phyloP scores from a whole-genome alignment of 768 basidiomycete genomes.

The Amanita muscaria region DNA sequence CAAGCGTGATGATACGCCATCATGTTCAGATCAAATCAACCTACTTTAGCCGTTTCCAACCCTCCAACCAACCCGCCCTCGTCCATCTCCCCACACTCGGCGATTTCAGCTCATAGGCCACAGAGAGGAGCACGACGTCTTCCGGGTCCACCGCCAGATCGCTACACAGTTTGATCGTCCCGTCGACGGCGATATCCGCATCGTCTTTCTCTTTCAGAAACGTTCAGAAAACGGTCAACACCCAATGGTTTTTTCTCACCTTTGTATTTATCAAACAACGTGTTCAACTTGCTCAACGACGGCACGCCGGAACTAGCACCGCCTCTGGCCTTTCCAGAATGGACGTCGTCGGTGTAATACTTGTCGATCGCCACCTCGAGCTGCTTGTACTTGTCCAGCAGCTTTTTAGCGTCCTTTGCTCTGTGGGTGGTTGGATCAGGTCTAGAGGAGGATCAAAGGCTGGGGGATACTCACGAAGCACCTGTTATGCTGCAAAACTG shows the following conservation, averaged over 20 bases:
- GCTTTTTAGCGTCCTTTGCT: slow-evolving; percentile 54
- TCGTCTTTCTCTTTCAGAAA: slow-evolving; percentile 38
- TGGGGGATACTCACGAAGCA: slow-evolving; percentile 45
- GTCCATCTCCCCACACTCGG: slow-evolving; percentile 67
- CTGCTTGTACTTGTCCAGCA: slow-evolving; percentile 60
- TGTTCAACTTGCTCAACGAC: slow-evolving; percentile 44
- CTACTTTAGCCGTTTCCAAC: slow-evolving; percentile 69
- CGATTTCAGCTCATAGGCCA: slow-evolving; percentile 77
- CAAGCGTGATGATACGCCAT: not conserved
- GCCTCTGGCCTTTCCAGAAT: slow-evolving; percentile 20
- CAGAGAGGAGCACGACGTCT: slow-evolving; percentile 72
- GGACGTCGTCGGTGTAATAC: slow-evolving; percentile 48
- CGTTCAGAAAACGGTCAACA: not conserved
- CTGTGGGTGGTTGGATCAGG: slow-evolving; percentile 16
- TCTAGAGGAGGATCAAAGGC: not conserved
- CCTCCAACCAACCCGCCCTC: slow-evolving; percentile 65
- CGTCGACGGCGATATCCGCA: slow-evolving; percentile 65
- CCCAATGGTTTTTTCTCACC: slow-evolving; percentile 28
- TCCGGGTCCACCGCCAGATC: slow-evolving; percentile 67
- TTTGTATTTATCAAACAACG: slow-evolving; percentile 62
- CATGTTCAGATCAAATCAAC: slow-evolving; percentile 15
- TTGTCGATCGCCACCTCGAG: slow-evolving; percentile 69
- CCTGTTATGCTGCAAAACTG: slow-evolving; percentile 66
- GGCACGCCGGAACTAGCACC: no score
- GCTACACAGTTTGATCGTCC: slow-evolving; percentile 69